Evolutionary conservation across 2,329 filamentous ascomycete species (phyloP).

Genomic region (Colletotrichum spinosum): DNA sequence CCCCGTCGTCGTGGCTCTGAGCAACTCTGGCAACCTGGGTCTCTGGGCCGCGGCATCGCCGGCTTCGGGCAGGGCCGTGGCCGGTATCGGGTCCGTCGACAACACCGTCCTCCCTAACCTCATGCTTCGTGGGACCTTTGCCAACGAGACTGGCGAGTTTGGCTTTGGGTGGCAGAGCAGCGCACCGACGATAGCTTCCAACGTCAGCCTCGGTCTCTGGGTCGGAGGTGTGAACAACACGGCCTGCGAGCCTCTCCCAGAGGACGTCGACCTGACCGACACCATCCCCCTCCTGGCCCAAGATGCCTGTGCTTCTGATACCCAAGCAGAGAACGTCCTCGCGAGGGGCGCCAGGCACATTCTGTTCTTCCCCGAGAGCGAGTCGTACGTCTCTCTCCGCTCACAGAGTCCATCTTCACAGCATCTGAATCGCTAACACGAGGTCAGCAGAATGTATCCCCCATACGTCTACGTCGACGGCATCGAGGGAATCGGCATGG

Average conservation of each 20-base stretch:
- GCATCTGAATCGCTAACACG: not conserved
- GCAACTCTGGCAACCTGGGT: constrained; percentile 42
- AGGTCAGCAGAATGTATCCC: constrained; percentile 16
- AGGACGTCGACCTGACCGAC: constrained; percentile 51
- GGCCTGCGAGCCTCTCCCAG: constrained; percentile 52
- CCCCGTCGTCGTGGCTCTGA: constrained; percentile 42
- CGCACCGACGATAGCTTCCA: constrained; percentile 11
- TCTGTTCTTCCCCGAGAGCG: constrained; percentile 50
- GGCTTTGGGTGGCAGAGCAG: constrained; percentile 35
- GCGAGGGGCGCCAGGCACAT: constrained; percentile 55
- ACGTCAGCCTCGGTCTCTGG: constrained; percentile 33
- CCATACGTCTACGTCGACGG: constrained; percentile 14
- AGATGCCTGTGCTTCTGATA: constrained; percentile 48
- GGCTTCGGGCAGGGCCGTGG: constrained; percentile 42
- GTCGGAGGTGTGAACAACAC: constrained; percentile 40
- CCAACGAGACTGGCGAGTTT: constrained; percentile 14
- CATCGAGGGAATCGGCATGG: constrained; percentile 37
- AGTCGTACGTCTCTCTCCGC: constrained; percentile 16
- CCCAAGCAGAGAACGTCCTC: constrained; percentile 53
- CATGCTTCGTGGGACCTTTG: constrained; percentile 37
- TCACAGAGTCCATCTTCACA: rapidly evolving
- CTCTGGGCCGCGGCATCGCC: constrained; percentile 41
- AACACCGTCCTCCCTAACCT: constrained; percentile 38
- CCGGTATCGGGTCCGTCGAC: constrained; percentile 42
- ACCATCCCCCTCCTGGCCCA: constrained; percentile 54